Conservation (phyloP, 352 stramenopile species). For the Pythium rishiriense region DNA sequence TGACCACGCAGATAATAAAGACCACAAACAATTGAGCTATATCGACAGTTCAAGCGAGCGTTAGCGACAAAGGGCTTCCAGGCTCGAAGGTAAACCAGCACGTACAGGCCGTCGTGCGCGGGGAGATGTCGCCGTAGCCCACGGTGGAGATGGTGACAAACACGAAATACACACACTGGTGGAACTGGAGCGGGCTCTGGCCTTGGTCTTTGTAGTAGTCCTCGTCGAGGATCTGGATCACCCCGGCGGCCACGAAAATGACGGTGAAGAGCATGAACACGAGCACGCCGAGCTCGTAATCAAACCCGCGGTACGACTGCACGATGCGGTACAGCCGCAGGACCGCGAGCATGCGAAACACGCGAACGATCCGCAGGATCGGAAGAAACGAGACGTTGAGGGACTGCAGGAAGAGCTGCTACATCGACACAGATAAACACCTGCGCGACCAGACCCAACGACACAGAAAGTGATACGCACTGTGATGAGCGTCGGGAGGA, state of each 20-base stretch:
- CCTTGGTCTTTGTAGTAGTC: slow-evolving; percentile 45
- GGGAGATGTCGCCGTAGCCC: slow-evolving; percentile 61
- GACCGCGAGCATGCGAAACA: slow-evolving; percentile 60
- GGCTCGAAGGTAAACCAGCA: background rate
- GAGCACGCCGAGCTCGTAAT: slow-evolving; percentile 63
- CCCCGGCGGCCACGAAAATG: slow-evolving; percentile 55
- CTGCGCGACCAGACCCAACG: background rate
- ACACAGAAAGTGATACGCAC: slow-evolving; percentile 22
- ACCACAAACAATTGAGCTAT: slow-evolving; percentile 63
- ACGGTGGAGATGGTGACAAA: slow-evolving; percentile 69
- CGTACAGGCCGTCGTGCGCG: slow-evolving; percentile 44
- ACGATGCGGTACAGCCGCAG: slow-evolving; percentile 60
- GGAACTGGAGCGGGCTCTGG: slow-evolving; percentile 42
- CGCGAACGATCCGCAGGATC: slow-evolving; percentile 48
- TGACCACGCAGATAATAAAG: slow-evolving; percentile 52
- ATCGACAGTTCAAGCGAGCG: background rate
- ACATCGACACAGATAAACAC: background rate
- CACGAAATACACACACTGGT: slow-evolving; percentile 68
- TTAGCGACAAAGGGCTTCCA: too few relatives aligned
- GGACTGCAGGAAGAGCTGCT: slow-evolving; percentile 39
- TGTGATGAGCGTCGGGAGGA: slow-evolving; percentile 42
- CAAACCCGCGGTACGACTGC: slow-evolving; percentile 52
- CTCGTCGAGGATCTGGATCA: slow-evolving; percentile 62
- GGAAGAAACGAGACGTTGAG: slow-evolving; percentile 41
- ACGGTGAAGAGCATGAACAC: slow-evolving; percentile 56